Base-by-base conservation (phyloP, 257 asterid genomes). In the Verbena officinalis region DNA sequence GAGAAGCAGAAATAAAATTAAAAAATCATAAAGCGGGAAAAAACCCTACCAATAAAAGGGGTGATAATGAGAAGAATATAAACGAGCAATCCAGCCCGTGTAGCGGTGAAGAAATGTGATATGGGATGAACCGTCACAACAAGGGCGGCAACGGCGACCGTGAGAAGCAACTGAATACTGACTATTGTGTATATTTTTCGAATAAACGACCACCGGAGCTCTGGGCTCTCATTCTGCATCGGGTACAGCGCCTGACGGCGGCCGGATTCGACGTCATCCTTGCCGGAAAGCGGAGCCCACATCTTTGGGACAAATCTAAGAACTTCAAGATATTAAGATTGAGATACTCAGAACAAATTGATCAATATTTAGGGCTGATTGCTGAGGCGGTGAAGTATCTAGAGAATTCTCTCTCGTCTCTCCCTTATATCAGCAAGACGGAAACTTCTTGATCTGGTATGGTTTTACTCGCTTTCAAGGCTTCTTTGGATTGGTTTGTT, bases 201-300 rank as follows among this genome's bases (percentile, higher is more conserved):
- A 20, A 90, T 85, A 59, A 90, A 90, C 11, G 89, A 79, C 97
- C 97, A 90, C 43, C 96, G 84, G 67, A 87, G 79, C 59, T 87
- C 82, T 0, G 92, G 90, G 55, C 71, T 80, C 52, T 90, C 97
- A 69, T 67, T 52, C 96, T 86, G 84, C 76, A 69, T 76, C 68
- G 95, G 96, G 38, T 86, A 89, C 60, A 86, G 74, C 52, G 83
- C 85, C 58, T 61, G 57, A 1, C 43, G 43, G 19, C 76, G 84
- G 39, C 76, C 87, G 39, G 77, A 64, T 46, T 89, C 96, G 55
- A 84, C 75, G 71, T 89, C 96, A 62, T 69, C 16, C 34, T 85
- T 85, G 59, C 66, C 55, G 77, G 44, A 58, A 5, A 34, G 16
- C 11, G 69, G 73, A 16, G 42, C 65, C 90, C 87, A 81, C 90